Percentiles rank a stretch among this genome's conserved stretches.
These are phyloP conservation scores for Neolentinus lepideus DNA, from an alignment of 1,284 basidiomycete species.

Conservation along the genomic window DNA sequence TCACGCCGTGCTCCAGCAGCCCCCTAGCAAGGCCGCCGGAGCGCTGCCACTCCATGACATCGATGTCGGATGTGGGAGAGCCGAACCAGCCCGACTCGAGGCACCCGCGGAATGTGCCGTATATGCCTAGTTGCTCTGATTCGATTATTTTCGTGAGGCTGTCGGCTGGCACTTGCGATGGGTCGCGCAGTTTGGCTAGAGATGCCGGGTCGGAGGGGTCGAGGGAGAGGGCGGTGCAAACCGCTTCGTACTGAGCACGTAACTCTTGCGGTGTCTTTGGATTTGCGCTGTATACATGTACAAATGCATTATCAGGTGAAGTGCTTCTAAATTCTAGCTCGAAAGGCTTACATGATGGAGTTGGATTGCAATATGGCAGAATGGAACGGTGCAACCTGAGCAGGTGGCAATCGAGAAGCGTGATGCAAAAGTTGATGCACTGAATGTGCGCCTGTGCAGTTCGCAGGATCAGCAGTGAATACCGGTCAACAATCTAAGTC, in stretches of 20 bases:
- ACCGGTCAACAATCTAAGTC: too few species aligned
- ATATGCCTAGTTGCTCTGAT: slow-evolving; percentile 38
- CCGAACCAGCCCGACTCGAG: slow-evolving; percentile 43
- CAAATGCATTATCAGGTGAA: too few species aligned
- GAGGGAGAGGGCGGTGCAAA: slow-evolving; percentile 47
- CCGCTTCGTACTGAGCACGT: slow-evolving; percentile 52
- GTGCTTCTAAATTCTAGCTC: not conserved
- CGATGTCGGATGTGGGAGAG: slow-evolving; percentile 32
- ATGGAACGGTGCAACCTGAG: slow-evolving; percentile 52
- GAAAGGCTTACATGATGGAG: slow-evolving; percentile 52
- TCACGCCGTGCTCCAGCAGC: slow-evolving; percentile 51
- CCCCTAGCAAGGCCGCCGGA: slow-evolving; percentile 47
- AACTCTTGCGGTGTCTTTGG: slow-evolving; percentile 55
- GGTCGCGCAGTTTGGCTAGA: slow-evolving; percentile 43
- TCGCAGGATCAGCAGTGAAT: slow-evolving; percentile 1
- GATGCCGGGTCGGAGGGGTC: slow-evolving; percentile 42
- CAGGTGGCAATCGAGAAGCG: slow-evolving; percentile 55
- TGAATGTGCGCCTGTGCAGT: slow-evolving; percentile 55
- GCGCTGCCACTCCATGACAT: slow-evolving; percentile 65
- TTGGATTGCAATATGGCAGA: slow-evolving; percentile 67
- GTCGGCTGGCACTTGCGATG: slow-evolving; percentile 35
- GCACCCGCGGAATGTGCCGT: slow-evolving; percentile 65
- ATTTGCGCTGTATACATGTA: slow-evolving; percentile 28
- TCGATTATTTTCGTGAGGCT: slow-evolving; percentile 51
- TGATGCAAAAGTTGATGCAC: slow-evolving; percentile 70